Conservation (phyloP, 1,284 basidiomycete species). For the Peniophora sp. region DNA sequence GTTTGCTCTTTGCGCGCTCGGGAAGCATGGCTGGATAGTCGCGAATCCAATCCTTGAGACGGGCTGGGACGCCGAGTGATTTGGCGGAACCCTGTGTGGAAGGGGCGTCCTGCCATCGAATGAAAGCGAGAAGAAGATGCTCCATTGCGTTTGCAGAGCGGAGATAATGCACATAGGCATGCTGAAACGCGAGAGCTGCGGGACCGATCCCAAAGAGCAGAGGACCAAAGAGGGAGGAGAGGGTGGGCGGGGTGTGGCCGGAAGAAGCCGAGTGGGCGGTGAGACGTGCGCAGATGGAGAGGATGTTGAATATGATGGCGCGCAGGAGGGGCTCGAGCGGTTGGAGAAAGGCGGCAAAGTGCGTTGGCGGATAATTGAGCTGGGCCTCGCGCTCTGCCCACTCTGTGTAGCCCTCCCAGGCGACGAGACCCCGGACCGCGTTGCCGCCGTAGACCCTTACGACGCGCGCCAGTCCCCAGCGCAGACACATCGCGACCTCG, state of each 20-base stretch:
- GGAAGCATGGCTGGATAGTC: slow-evolving; percentile 72
- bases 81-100: slow-evolving; percentile 37
- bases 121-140: slow-evolving; percentile 79
- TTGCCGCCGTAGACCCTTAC: slow-evolving; percentile 57
- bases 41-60: slow-evolving; percentile 81
- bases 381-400: slow-evolving; percentile 73
- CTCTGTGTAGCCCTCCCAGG: slow-evolving; percentile 72
- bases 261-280: slow-evolving; percentile 74
- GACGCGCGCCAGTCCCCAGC: slow-evolving; percentile 78
- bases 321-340: slow-evolving; percentile 47
- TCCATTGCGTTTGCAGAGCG: slow-evolving; percentile 80
- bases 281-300: slow-evolving; percentile 71
- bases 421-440: slow-evolving; percentile 64
- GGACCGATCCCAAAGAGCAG: slow-evolving; percentile 74
- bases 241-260: slow-evolving; percentile 76
- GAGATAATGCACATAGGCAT: slow-evolving; percentile 76
- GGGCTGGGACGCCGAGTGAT: slow-evolving; percentile 61
- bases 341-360: slow-evolving; percentile 57
- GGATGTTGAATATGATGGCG: slow-evolving; percentile 56
- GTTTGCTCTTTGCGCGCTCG: slow-evolving; percentile 24
- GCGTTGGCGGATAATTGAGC: slow-evolving; percentile 56
- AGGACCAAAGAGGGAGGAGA: slow-evolving; percentile 85
- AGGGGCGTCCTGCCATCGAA: slow-evolving; percentile 66
- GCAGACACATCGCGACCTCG: slow-evolving; percentile 79
- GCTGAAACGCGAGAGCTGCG: slow-evolving; percentile 59